Evolutionary conservation across 1,284 basidiomycete species (phyloP).

Genomic region (Schizophyllum commune): DNA sequence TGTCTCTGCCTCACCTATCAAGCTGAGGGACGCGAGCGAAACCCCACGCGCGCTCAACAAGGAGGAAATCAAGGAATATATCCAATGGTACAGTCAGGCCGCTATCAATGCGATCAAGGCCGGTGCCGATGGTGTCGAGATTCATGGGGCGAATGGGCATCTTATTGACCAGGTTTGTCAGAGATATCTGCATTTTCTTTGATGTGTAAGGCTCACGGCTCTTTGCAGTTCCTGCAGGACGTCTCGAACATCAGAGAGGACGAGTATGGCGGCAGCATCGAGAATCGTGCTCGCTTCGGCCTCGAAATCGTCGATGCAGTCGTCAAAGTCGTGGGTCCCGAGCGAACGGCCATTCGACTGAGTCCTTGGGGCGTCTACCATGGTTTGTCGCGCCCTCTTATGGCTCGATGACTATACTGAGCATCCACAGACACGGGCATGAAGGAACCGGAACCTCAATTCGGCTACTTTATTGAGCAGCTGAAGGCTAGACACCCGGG

Average conservation of each 20-base stretch:
- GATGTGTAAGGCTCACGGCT: not conserved
- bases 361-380: slow-evolving; percentile 28
- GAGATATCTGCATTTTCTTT: not conserved
- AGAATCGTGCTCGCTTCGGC: slow-evolving; percentile 39
- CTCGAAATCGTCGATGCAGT: slow-evolving; percentile 32
- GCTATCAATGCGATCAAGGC: slow-evolving; percentile 35
- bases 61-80: too few species aligned
- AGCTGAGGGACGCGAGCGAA: too few species aligned
- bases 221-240: slow-evolving; percentile 5
- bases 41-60: not conserved
- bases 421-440: slow-evolving; percentile 27
- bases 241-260: slow-evolving; percentile 7
- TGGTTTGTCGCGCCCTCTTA: slow-evolving; percentile 5
- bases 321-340: slow-evolving; percentile 22
- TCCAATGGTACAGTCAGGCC: slow-evolving; percentile 13
- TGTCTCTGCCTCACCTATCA: too few species aligned
- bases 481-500: too few species aligned
- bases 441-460: slow-evolving; percentile 21
- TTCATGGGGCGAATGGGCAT: slow-evolving; percentile 12
- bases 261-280: slow-evolving; percentile 21
- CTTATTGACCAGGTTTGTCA: not conserved
- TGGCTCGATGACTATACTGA: not conserved
- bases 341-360: slow-evolving; percentile 31
- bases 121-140: slow-evolving; percentile 12
- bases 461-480: slow-evolving; percentile 2